phyloP scores from a whole-genome alignment of 345 rosid species.

The Gossypium longicalyx region DNA sequence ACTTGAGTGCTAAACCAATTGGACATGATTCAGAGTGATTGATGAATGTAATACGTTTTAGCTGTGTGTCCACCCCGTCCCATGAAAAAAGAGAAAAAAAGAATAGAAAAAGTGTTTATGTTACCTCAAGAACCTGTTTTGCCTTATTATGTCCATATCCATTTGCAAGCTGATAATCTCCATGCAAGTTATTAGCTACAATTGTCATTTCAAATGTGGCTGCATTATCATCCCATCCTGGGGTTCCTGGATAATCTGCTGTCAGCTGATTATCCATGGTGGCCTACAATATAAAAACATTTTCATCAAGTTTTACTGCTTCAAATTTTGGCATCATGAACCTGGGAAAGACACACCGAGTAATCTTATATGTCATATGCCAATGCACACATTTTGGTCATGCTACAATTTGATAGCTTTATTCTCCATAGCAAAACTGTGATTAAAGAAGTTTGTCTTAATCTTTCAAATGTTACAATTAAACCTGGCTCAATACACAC shows the following conservation, averaged over 20 bases:
- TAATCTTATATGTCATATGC: neutral
- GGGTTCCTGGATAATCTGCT: slow-evolving; percentile 59
- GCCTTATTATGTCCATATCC: slow-evolving; percentile 55
- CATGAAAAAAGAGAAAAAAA: neutral
- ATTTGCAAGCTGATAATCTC: slow-evolving; percentile 70
- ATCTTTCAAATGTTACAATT: slow-evolving; percentile 2
- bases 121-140: slow-evolving; percentile 58
- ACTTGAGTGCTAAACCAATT: neutral
- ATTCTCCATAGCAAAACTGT: neutral
- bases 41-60: neutral
- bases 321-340: neutral
- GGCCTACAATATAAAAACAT: slow-evolving; percentile 41
- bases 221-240: slow-evolving; percentile 63
- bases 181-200: slow-evolving; percentile 56
- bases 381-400: neutral
- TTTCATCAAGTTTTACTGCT: slow-evolving; percentile 16
- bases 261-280: slow-evolving; percentile 46
- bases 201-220: slow-evolving; percentile 64
- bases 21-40: neutral
- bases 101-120: neutral
- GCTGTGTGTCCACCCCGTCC: neutral
- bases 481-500: neutral
- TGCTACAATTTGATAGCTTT: neutral
- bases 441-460: neutral
- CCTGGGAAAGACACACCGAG: slow-evolving; percentile 9